Conservation (phyloP, 2,329 filamentous ascomycete species). For the Beauveria rudraprayagi region DNA sequence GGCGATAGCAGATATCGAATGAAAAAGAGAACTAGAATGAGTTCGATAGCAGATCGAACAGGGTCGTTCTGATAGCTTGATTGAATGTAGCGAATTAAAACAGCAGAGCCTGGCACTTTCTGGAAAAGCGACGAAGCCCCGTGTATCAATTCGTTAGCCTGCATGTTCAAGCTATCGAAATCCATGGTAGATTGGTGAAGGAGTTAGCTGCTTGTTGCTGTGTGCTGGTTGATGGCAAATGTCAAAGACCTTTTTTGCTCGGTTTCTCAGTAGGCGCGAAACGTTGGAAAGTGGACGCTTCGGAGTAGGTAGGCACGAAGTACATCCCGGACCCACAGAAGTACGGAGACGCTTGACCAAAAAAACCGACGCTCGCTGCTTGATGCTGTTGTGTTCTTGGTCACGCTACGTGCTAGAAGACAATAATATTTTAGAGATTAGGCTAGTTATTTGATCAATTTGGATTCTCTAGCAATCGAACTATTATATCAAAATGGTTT, state of each 20-base stretch:
- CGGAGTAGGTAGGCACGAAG: background rate
- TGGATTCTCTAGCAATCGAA: too few species aligned
- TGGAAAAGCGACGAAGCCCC: slow-evolving; percentile 63
- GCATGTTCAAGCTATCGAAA: slow-evolving; percentile 49
- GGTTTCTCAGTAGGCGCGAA: background rate
- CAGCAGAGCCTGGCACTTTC: slow-evolving; percentile 85
- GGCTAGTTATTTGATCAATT: too few species aligned
- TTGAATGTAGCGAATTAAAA: slow-evolving; percentile 89
- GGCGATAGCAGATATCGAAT: slow-evolving; percentile 87
- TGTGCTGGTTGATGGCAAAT: background rate
- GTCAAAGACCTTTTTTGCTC: background rate
- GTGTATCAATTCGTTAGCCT: slow-evolving; percentile 42
- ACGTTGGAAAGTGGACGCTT: background rate
- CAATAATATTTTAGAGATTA: too few species aligned
- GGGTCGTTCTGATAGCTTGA: slow-evolving; percentile 98
- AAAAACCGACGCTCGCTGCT: too few species aligned
- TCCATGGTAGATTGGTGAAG: slow-evolving; percentile 42
- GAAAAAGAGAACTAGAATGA: slow-evolving; percentile 91
- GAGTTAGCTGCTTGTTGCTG: background rate
- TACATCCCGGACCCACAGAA: background rate
- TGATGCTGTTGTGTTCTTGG: too few species aligned
- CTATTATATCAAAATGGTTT: too few species aligned
- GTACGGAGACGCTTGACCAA: too few species aligned
- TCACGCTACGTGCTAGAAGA: too few species aligned
- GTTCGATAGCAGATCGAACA: slow-evolving; percentile 83